These are phyloP conservation scores for Podila epicladia DNA, from an alignment of 192 early-diverging fungal species.

Conservation along the genomic window DNA sequence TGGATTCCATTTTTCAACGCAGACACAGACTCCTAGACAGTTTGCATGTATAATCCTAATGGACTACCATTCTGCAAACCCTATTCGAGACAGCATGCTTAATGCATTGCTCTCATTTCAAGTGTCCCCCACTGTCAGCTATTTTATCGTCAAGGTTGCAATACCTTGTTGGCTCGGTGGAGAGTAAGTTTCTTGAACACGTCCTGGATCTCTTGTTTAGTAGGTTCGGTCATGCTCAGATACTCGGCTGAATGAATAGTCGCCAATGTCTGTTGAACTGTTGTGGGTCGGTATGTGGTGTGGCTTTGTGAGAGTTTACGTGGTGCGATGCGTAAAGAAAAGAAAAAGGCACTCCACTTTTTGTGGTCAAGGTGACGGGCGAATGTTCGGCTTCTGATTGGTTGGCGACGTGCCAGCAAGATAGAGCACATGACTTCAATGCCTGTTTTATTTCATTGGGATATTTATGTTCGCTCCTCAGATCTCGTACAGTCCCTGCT, in stretches of 20 bases:
- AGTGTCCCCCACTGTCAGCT: neutral
- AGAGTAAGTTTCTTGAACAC: conserved; percentile 4
- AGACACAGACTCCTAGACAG: no score
- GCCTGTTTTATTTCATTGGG: neutral
- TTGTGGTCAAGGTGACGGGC: neutral
- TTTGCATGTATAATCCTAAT: no score
- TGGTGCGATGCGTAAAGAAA: neutral
- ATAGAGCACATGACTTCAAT: neutral
- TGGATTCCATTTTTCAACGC: no score
- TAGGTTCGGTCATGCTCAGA: conserved; percentile 32
- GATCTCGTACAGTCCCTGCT: conserved; percentile 45
- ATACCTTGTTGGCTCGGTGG: conserved; percentile 10
- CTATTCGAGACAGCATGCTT: no score
- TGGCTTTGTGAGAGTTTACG: neutral
- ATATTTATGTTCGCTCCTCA: no score
- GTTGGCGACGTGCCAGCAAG: neutral
- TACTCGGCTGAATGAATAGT: no score
- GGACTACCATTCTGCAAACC: no score
- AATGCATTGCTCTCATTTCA: conserved; percentile 3
- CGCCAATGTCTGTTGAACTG: neutral
- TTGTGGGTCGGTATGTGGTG: neutral
- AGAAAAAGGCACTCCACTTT: neutral
- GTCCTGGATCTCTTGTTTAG: conserved; percentile 46
- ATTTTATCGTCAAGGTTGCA: neutral
- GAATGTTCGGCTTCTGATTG: neutral